Percentiles rank a stretch among this genome's conserved stretches.
These are phyloP conservation scores for Glaciozyma martinii DNA, from an alignment of 768 basidiomycete genomes.

Conservation along the genomic window DNA sequence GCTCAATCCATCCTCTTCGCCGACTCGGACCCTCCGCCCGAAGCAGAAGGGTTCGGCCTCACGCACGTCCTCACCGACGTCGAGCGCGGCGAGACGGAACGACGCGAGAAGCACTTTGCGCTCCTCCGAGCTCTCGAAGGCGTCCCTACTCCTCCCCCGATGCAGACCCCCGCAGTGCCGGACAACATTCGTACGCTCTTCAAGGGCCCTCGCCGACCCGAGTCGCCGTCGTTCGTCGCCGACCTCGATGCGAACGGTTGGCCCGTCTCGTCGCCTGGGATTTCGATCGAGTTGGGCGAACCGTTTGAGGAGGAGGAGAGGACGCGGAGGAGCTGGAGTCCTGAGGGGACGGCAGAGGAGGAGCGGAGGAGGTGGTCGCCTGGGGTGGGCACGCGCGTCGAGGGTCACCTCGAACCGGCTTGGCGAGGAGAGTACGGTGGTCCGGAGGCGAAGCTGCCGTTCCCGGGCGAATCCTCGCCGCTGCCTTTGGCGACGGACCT, in stretches of 20 bases:
- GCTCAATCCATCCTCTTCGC: neutral
- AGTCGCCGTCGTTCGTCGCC: neutral
- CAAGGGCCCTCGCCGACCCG: neutral
- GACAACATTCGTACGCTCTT: neutral
- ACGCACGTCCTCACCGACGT: neutral
- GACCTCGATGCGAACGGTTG: neutral
- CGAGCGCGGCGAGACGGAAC: constrained; percentile 8
- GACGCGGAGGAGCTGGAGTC: too few relatives aligned
- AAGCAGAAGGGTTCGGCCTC: neutral
- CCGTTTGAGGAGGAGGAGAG: too few relatives aligned
- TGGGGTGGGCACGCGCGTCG: too few relatives aligned
- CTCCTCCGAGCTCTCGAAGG: constrained; percentile 15
- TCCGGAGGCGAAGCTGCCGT: too few relatives aligned
- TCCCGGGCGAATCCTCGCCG: too few relatives aligned
- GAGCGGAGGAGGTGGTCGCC: too few relatives aligned
- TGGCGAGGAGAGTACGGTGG: too few relatives aligned
- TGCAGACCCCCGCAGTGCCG: neutral
- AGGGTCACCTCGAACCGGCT: too few relatives aligned
- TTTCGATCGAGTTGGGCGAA: neutral
- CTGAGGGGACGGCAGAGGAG: too few relatives aligned
- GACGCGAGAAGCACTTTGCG: constrained; percentile 25
- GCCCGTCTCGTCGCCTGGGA: neutral
- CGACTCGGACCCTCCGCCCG: constrained; percentile 9
- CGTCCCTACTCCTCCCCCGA: constrained; percentile 5
- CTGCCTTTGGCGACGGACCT: too few relatives aligned